phyloP scores from a whole-genome alignment of 2,329 filamentous ascomycete species.

The Colletotrichum karsti region DNA sequence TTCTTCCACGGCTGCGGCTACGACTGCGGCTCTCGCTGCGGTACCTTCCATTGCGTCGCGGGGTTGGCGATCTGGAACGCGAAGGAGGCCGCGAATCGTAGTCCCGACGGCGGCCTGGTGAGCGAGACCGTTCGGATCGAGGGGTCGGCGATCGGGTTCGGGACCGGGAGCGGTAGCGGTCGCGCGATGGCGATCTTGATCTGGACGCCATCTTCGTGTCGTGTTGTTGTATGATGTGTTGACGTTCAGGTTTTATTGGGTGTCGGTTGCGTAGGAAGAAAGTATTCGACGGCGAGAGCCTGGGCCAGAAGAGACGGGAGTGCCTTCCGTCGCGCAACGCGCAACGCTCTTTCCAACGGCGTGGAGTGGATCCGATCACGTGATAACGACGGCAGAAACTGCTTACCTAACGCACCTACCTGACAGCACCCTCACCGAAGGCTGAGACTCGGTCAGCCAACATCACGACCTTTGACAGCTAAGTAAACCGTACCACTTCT shows the following conservation, averaged over 20 bases:
- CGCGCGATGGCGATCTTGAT: constrained; percentile 34
- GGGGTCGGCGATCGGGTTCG: constrained; percentile 44
- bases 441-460: background rate
- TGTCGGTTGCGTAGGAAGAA: background rate
- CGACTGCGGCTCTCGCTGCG: constrained; percentile 38
- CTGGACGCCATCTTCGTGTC: constrained; percentile 28
- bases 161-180: constrained; percentile 44
- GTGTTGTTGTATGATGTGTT: background rate
- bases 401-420: background rate
- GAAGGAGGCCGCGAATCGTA: constrained; percentile 40
- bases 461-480: too few species aligned
- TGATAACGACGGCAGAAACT: background rate
- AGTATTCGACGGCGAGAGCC: background rate
- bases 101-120: constrained; percentile 39
- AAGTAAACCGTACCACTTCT: too few species aligned
- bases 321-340: background rate
- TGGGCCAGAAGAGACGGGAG: too few species aligned
- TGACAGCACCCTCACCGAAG: background rate
- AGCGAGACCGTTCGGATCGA: constrained; percentile 43
- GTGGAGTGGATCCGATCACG: background rate
- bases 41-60: constrained; percentile 46
- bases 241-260: background rate
- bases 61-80: constrained; percentile 38
- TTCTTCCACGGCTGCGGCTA: constrained; percentile 40
- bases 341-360: background rate